phyloP scores from a whole-genome alignment of 2,329 filamentous ascomycete species.

The Talaromyces albobiverticillius region DNA sequence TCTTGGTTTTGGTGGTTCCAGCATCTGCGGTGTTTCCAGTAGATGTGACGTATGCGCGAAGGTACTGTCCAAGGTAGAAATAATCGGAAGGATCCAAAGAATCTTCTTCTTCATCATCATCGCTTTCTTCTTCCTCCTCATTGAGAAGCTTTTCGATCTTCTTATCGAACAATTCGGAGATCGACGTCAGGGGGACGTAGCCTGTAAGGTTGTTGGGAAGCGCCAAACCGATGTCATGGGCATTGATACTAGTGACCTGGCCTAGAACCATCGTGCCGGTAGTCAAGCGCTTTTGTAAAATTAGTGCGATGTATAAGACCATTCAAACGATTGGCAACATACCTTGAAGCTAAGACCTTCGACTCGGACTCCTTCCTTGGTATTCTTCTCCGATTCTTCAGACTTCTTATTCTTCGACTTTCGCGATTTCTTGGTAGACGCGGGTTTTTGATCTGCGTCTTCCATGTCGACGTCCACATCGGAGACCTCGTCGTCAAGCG shows the following conservation, averaged over 20 bases:
- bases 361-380: constrained; percentile 63
- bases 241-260: constrained; percentile 77
- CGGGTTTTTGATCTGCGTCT: constrained; percentile 40
- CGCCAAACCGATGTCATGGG: constrained; percentile 73
- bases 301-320: constrained; percentile 27
- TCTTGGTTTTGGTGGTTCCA: constrained; percentile 65
- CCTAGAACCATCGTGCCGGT: constrained; percentile 86
- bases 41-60: constrained; percentile 78
- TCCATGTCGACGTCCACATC: constrained; percentile 54
- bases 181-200: constrained; percentile 85
- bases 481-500: constrained; percentile 55
- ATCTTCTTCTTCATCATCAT: constrained; percentile 53
- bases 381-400: constrained; percentile 48
- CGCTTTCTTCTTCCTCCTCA: constrained; percentile 57
- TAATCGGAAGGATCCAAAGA: constrained; percentile 71
- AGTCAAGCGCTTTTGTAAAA: constrained; percentile 63
- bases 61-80: constrained; percentile 81
- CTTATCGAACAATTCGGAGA: constrained; percentile 75
- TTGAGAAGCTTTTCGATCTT: constrained; percentile 67
- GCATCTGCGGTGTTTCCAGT: constrained; percentile 58
- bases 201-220: constrained; percentile 91
- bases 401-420: constrained; percentile 49
- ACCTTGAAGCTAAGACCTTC: constrained; percentile 90
- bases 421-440: constrained; percentile 35
- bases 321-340: constrained; percentile 26